These are phyloP conservation scores for Fagus sylvatica DNA, from an alignment of 306 rosid genomes.

Conservation along the genomic window DNA sequence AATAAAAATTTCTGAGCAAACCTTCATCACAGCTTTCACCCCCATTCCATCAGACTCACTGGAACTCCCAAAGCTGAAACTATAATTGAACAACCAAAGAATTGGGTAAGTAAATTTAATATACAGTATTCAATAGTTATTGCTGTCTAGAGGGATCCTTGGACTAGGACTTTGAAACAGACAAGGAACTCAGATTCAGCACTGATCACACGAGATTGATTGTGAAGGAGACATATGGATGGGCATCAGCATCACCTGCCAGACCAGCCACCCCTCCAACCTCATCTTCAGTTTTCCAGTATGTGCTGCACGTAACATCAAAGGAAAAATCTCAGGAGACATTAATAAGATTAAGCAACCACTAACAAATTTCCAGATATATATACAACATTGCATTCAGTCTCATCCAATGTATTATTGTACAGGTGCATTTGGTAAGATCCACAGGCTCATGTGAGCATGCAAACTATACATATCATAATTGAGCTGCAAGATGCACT, in stretches of 20 bases:
- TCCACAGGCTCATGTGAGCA: no score
- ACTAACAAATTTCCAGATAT: not conserved
- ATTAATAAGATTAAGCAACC: not conserved
- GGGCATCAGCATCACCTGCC: conserved; percentile 70
- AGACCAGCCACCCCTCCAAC: conserved; percentile 79
- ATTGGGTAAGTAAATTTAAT: conserved; percentile 36
- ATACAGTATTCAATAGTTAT: conserved; percentile 55
- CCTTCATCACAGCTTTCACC: not conserved
- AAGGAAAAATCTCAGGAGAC: conserved; percentile 12
- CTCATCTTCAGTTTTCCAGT: conserved; percentile 82
- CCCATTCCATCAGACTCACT: conserved; percentile 18
- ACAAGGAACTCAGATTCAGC: conserved; percentile 10
- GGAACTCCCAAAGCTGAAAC: conserved; percentile 35
- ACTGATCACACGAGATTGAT: conserved; percentile 62
- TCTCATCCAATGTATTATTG: no score
- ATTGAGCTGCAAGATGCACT: no score
- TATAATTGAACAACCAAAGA: conserved; percentile 44
- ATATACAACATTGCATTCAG: not conserved
- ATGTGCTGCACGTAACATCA: conserved; percentile 52
- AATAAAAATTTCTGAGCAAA: conserved; percentile 10
- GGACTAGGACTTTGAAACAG: conserved; percentile 23
- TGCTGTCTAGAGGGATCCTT: conserved; percentile 40
- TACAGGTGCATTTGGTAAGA: no score
- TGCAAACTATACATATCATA: no score
- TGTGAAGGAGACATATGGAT: conserved; percentile 85